Conservation (phyloP, 345 rosid genomes). For the Erucastrum elatum region DNA sequence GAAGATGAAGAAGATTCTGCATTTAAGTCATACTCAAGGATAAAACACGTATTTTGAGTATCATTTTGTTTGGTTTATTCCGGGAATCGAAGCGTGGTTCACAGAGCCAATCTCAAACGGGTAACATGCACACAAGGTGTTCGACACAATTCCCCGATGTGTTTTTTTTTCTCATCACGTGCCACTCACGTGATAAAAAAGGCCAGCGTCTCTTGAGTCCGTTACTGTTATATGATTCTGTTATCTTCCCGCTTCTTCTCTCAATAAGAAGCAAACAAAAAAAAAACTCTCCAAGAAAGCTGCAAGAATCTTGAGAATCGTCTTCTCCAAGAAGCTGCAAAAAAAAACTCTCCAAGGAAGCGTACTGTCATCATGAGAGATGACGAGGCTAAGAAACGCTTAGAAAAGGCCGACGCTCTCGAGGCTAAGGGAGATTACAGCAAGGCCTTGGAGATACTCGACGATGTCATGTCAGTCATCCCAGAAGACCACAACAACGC, state of each 20-base stretch:
- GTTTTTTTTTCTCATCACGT: constrained; percentile 7
- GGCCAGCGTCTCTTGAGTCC: background rate
- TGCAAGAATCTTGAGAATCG: constrained; percentile 3
- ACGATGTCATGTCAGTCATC: background rate
- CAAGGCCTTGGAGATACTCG: constrained; percentile 20
- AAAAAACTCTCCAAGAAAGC: background rate
- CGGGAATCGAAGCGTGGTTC: background rate
- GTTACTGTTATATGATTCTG: background rate
- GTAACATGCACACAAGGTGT: background rate
- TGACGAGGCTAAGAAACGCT: background rate
- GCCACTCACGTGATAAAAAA: constrained; percentile 27
- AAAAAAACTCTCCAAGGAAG: too few species aligned
- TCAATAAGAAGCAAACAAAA: background rate
- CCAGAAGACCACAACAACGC: background rate
- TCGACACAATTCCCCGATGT: background rate
- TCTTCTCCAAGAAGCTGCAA: too few species aligned
- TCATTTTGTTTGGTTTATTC: background rate
- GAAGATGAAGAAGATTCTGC: background rate
- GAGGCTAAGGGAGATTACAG: background rate
- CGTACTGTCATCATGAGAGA: background rate
- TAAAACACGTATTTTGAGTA: background rate
- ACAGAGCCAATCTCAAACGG: background rate
- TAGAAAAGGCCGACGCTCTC: background rate
- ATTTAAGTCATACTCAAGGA: background rate
- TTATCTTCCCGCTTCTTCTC: constrained; percentile 11